Percentiles rank a stretch among this genome's conserved stretches.
These are phyloP conservation scores for Phyllosticta citriasiana DNA, from an alignment of 2,329 filamentous ascomycete species.

Conservation along the genomic window DNA sequence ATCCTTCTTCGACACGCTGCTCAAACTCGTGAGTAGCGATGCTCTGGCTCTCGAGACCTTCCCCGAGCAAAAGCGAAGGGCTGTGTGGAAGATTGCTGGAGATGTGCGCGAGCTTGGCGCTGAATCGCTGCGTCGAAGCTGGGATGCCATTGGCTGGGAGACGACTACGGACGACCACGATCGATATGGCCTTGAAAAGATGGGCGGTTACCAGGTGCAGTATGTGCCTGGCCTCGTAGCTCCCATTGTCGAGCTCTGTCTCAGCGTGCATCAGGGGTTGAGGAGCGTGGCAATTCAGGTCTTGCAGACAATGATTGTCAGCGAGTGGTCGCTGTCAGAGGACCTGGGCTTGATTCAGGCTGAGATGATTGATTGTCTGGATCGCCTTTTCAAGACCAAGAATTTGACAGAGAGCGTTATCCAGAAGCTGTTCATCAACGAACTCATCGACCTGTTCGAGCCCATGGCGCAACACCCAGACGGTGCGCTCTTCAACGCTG, in stretches of 20 bases:
- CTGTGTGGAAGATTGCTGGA: conserved; percentile 97
- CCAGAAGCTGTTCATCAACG: conserved; percentile 84
- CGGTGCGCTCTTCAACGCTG: conserved; percentile 63
- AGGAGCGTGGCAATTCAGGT: conserved; percentile 86
- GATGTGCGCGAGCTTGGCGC: conserved; percentile 90
- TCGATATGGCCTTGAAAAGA: conserved; percentile 67
- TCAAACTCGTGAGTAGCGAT: conserved; percentile 82
- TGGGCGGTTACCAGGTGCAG: conserved; percentile 96
- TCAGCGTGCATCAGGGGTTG: conserved; percentile 89
- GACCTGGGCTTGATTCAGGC: conserved; percentile 86
- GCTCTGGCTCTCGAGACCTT: conserved; percentile 89
- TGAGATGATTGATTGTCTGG: conserved; percentile 91
- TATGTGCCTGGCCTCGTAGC: conserved; percentile 89
- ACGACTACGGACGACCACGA: conserved; percentile 67
- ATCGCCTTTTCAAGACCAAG: conserved; percentile 81
- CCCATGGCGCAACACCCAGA: conserved; percentile 55
- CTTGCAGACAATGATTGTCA: conserved; percentile 94
- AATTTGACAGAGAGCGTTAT: conserved; percentile 78
- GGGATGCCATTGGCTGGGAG: conserved; percentile 97
- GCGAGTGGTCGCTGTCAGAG: conserved; percentile 93
- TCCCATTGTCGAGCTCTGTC: conserved; percentile 83
- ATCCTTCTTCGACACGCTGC: conserved; percentile 76
- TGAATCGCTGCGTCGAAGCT: conserved; percentile 71
- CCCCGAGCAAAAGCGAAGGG: conserved; percentile 88
- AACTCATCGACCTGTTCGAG: conserved; percentile 73